Conservation (phyloP, 2,329 filamentous ascomycete species). For the Nannizzia gypsea region DNA sequence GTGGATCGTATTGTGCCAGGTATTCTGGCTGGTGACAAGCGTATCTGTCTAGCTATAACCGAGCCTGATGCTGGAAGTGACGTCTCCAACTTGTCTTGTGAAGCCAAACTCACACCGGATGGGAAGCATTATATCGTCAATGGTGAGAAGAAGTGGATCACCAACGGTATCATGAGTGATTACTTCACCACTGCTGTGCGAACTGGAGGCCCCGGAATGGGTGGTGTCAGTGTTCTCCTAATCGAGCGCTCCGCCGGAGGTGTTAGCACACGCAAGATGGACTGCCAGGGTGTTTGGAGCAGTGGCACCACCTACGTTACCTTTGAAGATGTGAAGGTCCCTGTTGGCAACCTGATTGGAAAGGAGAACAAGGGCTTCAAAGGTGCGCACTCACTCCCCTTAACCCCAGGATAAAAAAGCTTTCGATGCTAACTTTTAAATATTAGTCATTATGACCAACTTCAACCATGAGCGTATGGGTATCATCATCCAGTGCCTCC, state of each 20-base stretch:
- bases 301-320: constrained; percentile 94
- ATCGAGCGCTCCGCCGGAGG: constrained; percentile 78
- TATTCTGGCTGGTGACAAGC: constrained; percentile 84
- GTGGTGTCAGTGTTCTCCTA: constrained; percentile 77
- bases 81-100: constrained; percentile 88
- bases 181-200: constrained; percentile 97
- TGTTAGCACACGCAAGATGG: constrained; percentile 88
- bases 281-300: constrained; percentile 95
- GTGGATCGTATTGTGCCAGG: constrained; percentile 80
- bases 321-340: constrained; percentile 98
- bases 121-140: constrained; percentile 99
- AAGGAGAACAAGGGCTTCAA: constrained; percentile 98
- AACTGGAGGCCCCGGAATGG: constrained; percentile 81
- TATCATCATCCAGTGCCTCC: constrained; percentile 93
- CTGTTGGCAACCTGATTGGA: constrained; percentile 95
- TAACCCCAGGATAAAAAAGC: not conserved
- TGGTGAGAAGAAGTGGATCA: constrained; percentile 99
- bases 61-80: constrained; percentile 92
- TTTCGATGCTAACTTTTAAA: not conserved
- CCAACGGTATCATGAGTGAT: constrained; percentile 91
- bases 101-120: constrained; percentile 87
- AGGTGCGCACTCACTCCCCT: constrained; percentile 39
- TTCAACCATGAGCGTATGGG: constrained; percentile 99
- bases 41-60: constrained; percentile 94
- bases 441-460: constrained; percentile 89